These are phyloP conservation scores for Phytophthora pini DNA, from an alignment of 352 stramenopile species.

Conservation along the genomic window DNA sequence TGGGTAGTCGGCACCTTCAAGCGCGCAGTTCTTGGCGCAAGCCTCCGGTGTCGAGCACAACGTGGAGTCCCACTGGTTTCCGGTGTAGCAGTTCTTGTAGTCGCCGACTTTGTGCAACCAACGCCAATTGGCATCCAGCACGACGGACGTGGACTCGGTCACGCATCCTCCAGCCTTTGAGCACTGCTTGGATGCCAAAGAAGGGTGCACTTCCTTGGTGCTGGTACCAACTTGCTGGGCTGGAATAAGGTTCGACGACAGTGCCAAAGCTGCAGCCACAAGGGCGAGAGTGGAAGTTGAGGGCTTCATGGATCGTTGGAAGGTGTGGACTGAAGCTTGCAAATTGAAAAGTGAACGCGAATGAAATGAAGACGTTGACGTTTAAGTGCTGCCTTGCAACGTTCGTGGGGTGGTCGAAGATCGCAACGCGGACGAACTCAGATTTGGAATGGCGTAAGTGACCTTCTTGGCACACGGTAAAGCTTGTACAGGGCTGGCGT, in stretches of 20 bases:
- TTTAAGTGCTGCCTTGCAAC: constrained; percentile 1
- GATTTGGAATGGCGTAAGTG: constrained; percentile 19
- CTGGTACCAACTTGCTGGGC: constrained; percentile 59
- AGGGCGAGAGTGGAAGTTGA: constrained; percentile 17
- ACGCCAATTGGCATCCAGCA: constrained; percentile 80
- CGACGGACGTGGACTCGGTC: constrained; percentile 55
- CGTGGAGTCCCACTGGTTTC: constrained; percentile 59
- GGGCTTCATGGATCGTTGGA: constrained; percentile 23
- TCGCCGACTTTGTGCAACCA: constrained; percentile 69
- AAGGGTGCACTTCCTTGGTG: constrained; percentile 58
- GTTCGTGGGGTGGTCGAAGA: constrained; percentile 1
- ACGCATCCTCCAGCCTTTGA: constrained; percentile 48
- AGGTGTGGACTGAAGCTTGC: constrained; percentile 4
- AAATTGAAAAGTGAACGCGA: constrained; percentile 36
- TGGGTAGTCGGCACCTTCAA: constrained; percentile 71
- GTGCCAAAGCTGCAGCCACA: constrained; percentile 23
- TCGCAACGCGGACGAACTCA: constrained; percentile 24
- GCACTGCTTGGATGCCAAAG: constrained; percentile 54
- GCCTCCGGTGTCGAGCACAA: constrained; percentile 55
- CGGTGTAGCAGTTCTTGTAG: constrained; percentile 76
- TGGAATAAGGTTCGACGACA: constrained; percentile 12
- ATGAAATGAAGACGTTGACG: background rate
- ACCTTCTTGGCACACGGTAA: constrained; percentile 14
- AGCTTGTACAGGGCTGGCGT: constrained; percentile 10
- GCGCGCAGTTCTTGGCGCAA: constrained; percentile 63